Base-by-base conservation (phyloP, 2,329 filamentous ascomycete genomes). In the Xylariaceae sp. region DNA sequence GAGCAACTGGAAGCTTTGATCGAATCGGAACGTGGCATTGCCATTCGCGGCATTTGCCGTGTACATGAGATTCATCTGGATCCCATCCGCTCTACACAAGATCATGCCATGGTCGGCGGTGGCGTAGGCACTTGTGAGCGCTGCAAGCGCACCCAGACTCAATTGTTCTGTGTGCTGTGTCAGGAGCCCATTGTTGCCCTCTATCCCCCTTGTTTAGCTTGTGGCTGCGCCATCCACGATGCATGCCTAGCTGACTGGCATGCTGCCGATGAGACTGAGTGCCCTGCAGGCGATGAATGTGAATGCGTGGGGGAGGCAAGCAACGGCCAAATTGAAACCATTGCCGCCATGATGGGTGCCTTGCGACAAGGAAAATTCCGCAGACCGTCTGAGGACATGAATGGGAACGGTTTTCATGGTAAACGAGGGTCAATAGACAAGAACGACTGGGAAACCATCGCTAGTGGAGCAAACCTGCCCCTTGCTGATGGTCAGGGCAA, bases 281-380 rank as follows among this genome's bases (percentile, higher is more conserved):
- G 84, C 53, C 81, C 83, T 0, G 83, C 81, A 0, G 83, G 83
- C 1, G 84, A 86, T 63, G 84, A 86, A 64, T 87, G 84, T 63
- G 73, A 80, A 55, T 87, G 84, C 61, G 74, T 78, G 0, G 73
- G 78, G 11, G 78, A 84, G 58, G 81, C 83, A 1, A 73, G 72
- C 54, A 75, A 72, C 46, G 82, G 80, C 1, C 74, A 81, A 41
- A 77, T 85, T 6, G 83, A 85, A 66, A 81, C 79, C 26, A 84
- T 83, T 79, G 76, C 78, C 0, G 81, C 80, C 2, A 73, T 81
- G 68, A 74, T 76, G 65, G 76, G 73, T 0, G 72, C 74, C 9
- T 51, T 67, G 47, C 60, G 72, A 27, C 72, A 77, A 58, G 67
- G 71, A 41, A 70, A 72, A 53, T 47, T 61, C 4, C 66, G 66